Evolutionary conservation across 768 basidiomycete species (phyloP).

Genomic region (Crucibulum laeve): DNA sequence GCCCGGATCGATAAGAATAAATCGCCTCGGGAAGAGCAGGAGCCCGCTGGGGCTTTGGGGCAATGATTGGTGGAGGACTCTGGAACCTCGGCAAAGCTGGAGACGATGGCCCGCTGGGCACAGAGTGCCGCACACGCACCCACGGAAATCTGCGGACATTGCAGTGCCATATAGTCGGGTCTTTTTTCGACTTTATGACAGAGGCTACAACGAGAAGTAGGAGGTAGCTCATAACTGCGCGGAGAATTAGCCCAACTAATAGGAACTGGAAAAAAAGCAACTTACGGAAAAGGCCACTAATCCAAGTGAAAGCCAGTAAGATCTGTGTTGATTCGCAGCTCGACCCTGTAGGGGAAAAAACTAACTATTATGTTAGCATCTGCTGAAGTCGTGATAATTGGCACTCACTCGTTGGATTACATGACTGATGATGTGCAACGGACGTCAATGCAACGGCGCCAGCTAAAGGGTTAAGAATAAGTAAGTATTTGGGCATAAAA

Average conservation of each 20-base stretch:
- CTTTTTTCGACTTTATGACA: slow-evolving; percentile 35
- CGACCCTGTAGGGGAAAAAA: slow-evolving; percentile 1
- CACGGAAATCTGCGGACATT: slow-evolving; percentile 41
- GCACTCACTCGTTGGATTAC: slow-evolving; percentile 15
- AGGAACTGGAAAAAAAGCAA: slow-evolving; percentile 2
- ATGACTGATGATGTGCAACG: slow-evolving; percentile 28
- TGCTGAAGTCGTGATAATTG: no score
- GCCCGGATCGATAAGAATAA: slow-evolving; percentile 33
- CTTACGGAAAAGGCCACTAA: slow-evolving; percentile 27
- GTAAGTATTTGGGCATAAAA: not conserved
- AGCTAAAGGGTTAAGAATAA: slow-evolving; percentile 24
- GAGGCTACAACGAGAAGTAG: slow-evolving; percentile 37
- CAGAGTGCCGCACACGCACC: slow-evolving; percentile 17
- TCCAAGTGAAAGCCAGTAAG: slow-evolving; percentile 61
- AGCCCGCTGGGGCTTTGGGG: slow-evolving; percentile 37
- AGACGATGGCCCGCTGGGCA: slow-evolving; percentile 29
- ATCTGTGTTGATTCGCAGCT: slow-evolving; percentile 51
- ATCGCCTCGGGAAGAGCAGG: slow-evolving; percentile 23
- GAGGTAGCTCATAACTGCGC: slow-evolving; percentile 56
- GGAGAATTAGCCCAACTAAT: slow-evolving; percentile 1
- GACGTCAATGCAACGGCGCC: slow-evolving; percentile 48
- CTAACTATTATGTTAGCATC: not conserved
- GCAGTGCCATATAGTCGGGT: slow-evolving; percentile 48
- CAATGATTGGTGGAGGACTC: slow-evolving; percentile 34
- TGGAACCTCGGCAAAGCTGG: slow-evolving; percentile 27